phyloP scores from a whole-genome alignment of 352 stramenopile species.

The Phytophthora pisi region DNA sequence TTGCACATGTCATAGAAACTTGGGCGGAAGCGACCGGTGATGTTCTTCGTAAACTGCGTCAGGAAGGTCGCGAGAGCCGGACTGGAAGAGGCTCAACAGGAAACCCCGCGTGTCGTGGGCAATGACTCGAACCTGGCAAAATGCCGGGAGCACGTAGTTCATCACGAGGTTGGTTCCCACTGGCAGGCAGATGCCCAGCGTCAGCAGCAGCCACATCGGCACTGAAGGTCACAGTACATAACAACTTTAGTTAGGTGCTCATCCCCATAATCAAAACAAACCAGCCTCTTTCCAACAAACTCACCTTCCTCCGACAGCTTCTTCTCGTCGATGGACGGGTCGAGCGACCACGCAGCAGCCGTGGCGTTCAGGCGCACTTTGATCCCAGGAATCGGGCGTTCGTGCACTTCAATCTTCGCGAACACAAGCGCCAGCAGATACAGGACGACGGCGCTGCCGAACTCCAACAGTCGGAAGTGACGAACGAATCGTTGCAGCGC shows the following conservation, averaged over 20 bases:
- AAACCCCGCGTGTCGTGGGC: constrained; percentile 81
- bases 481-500: constrained; percentile 29
- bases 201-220: constrained; percentile 51
- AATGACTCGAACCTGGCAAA: constrained; percentile 58
- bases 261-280: background rate
- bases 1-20: constrained; percentile 87
- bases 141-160: constrained; percentile 64
- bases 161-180: constrained; percentile 57
- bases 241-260: background rate
- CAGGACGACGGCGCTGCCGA: constrained; percentile 52
- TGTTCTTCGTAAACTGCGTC: constrained; percentile 83
- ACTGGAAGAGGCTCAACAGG: constrained; percentile 68
- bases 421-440: constrained; percentile 55
- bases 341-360: constrained; percentile 45
- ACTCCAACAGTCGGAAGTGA: constrained; percentile 63
- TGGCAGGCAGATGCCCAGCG: constrained; percentile 41
- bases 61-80: constrained; percentile 52
- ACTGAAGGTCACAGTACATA: constrained; percentile 33
- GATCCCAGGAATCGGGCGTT: constrained; percentile 61
- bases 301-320: constrained; percentile 53
- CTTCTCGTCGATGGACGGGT: constrained; percentile 55
- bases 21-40: constrained; percentile 77
- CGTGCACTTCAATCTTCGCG: constrained; percentile 54
- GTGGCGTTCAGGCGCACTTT: constrained; percentile 53
- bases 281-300: background rate